Evolutionary conservation across 225 moss, liverwort and hornwort genomes (phyloP).

Genomic region (Sphagnum contortum): DNA sequence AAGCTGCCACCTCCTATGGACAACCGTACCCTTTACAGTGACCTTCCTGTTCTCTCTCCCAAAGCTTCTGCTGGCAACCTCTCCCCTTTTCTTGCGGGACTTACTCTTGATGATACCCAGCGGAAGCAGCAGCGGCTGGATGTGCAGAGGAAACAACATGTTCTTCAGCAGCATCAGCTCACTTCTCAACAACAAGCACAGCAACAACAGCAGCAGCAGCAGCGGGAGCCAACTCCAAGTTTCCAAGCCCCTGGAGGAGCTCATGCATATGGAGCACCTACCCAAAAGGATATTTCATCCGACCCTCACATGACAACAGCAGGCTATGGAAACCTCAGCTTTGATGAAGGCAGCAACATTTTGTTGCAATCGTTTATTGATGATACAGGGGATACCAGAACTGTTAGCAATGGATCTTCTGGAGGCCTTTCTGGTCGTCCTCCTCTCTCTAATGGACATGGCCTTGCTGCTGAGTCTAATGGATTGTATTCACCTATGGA

Average conservation of each 20-base stretch:
- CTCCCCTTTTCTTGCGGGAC: slow-evolving; percentile 62
- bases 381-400: slow-evolving; percentile 27
- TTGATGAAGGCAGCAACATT: slow-evolving; percentile 47
- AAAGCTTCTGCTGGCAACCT: slow-evolving; percentile 45
- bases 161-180: neutral
- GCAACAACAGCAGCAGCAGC: slow-evolving; percentile 31
- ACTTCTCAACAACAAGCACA: too few relatives aligned
- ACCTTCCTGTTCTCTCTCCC: slow-evolving; percentile 27
- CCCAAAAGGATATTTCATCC: slow-evolving; percentile 42
- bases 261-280: slow-evolving; percentile 22
- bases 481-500: slow-evolving; percentile 65
- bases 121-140: slow-evolving; percentile 58
- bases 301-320: slow-evolving; percentile 59
- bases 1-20: slow-evolving; percentile 94
- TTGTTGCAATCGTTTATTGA: slow-evolving; percentile 30
- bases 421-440: slow-evolving; percentile 19
- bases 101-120: slow-evolving; percentile 75
- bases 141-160: slow-evolving; percentile 30
- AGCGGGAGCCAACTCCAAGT: slow-evolving; percentile 43
- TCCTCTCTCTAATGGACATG: slow-evolving; percentile 52
- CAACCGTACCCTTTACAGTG: slow-evolving; percentile 75
- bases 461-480: slow-evolving; percentile 42
- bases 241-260: slow-evolving; percentile 21
- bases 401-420: slow-evolving; percentile 37
- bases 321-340: slow-evolving; percentile 58